These are phyloP conservation scores for Tylopilus cervinicoccineus DNA, from an alignment of 768 basidiomycete species.

Conservation along the genomic window DNA sequence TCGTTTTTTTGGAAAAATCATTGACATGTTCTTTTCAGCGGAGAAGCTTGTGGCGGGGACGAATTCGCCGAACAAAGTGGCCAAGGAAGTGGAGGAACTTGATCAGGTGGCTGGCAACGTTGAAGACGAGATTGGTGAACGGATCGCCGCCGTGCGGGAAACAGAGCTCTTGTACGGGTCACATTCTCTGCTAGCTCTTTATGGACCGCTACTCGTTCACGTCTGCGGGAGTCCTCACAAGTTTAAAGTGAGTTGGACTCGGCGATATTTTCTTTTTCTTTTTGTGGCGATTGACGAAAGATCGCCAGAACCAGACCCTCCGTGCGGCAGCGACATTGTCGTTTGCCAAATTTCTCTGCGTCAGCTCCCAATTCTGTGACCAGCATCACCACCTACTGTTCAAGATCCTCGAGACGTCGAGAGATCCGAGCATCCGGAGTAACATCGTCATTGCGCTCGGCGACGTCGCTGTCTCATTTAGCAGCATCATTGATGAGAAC, in stretches of 20 bases:
- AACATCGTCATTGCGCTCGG: constrained; percentile 98
- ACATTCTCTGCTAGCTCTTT: constrained; percentile 75
- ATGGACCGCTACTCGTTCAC: constrained; percentile 86
- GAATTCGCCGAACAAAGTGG: constrained; percentile 35
- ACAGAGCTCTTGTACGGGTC: constrained; percentile 82
- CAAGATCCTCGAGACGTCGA: constrained; percentile 89
- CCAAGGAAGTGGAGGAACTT: constrained; percentile 78
- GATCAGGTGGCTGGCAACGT: constrained; percentile 97
- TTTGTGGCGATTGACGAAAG: constrained; percentile 5
- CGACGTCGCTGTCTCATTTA: constrained; percentile 98
- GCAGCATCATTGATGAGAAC: constrained; percentile 95
- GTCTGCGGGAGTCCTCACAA: constrained; percentile 88
- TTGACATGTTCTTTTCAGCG: constrained; percentile 32
- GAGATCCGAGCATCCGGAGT: constrained; percentile 84
- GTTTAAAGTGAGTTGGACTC: constrained; percentile 62
- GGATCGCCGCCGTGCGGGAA: constrained; percentile 81
- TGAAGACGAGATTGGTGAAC: constrained; percentile 97
- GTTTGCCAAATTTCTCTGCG: constrained; percentile 95
- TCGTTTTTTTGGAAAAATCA: neutral
- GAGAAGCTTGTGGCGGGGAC: constrained; percentile 52
- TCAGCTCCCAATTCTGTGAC: constrained; percentile 93
- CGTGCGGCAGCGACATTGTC: constrained; percentile 84
- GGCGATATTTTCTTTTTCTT: neutral
- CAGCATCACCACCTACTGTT: constrained; percentile 84
- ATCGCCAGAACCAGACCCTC: constrained; percentile 73